Evolutionary conservation across 257 asterid genomes (phyloP).

Genomic region (Penstemon newberryi): DNA sequence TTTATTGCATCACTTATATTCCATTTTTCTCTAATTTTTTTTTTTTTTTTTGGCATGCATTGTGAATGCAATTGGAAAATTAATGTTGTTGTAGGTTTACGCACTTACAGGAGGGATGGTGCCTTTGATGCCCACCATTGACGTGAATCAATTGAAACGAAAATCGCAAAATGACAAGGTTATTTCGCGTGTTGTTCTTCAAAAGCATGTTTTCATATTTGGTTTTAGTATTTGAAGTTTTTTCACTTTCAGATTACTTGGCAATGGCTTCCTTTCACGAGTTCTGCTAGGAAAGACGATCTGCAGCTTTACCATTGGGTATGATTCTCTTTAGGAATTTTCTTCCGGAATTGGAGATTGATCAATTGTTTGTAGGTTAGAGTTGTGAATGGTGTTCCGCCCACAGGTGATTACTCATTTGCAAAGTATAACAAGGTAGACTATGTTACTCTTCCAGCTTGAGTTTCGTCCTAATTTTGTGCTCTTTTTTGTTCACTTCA

Average conservation of each 20-base stretch:
- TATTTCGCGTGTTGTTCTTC: neutral
- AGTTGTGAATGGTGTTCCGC: slow-evolving; percentile 90
- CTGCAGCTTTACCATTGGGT: slow-evolving; percentile 97
- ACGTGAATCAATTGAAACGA: slow-evolving; percentile 70
- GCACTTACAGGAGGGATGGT: slow-evolving; percentile 95
- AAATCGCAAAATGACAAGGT: slow-evolving; percentile 88
- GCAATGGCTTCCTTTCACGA: slow-evolving; percentile 97
- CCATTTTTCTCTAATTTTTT: neutral
- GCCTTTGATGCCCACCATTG: slow-evolving; percentile 87
- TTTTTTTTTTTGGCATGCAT: neutral
- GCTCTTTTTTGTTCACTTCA: slow-evolving; percentile 15
- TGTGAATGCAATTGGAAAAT: no score
- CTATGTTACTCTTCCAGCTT: neutral
- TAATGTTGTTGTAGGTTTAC: slow-evolving; percentile 57
- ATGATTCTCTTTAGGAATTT: slow-evolving; percentile 22
- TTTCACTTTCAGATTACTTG: slow-evolving; percentile 77
- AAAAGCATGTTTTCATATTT: neutral
- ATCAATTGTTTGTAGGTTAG: slow-evolving; percentile 62
- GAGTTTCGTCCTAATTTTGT: neutral
- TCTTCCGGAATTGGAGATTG: slow-evolving; percentile 6
- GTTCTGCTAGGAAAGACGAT: slow-evolving; percentile 84
- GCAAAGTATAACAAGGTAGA: slow-evolving; percentile 91
- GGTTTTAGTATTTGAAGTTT: neutral
- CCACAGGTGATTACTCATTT: slow-evolving; percentile 91
- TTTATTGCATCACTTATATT: neutral